These are phyloP conservation scores for Vaccinium darrowii DNA, from an alignment of 148 eudicot genomes.

Conservation along the genomic window DNA sequence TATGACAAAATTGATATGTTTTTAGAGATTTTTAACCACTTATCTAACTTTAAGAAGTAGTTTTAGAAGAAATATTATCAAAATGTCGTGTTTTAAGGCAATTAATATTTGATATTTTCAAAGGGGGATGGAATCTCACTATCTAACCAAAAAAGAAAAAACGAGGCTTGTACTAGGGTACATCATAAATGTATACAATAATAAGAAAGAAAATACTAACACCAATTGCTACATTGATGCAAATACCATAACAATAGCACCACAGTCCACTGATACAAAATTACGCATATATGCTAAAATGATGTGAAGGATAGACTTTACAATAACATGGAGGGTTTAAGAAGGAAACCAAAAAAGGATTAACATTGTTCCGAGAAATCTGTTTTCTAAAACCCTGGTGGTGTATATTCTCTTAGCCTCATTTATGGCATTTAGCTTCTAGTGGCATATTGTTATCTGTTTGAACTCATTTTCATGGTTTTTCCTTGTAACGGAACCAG, in stretches of 20 bases:
- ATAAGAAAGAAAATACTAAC: neutral
- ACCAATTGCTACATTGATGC: neutral
- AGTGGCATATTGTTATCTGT: neutral
- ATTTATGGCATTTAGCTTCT: neutral
- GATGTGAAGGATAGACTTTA: neutral
- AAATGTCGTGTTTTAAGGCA: neutral
- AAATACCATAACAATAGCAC: neutral
- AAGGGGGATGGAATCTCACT: neutral
- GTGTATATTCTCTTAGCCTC: neutral
- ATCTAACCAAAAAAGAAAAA: neutral
- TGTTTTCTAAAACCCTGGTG: neutral
- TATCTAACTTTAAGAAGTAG: neutral
- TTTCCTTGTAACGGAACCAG: neutral
- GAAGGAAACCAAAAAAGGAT: neutral
- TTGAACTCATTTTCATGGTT: neutral
- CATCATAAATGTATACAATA: no score
- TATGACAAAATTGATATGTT: neutral
- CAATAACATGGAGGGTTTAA: neutral
- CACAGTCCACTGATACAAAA: neutral
- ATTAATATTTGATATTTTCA: neutral
- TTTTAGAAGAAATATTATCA: neutral
- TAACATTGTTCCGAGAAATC: neutral
- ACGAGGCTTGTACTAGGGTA: no score
- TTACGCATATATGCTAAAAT: neutral
- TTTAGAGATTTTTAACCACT: neutral